Base-by-base conservation (phyloP, 805 yeast species). In the Ogataea glucozyma region DNA sequence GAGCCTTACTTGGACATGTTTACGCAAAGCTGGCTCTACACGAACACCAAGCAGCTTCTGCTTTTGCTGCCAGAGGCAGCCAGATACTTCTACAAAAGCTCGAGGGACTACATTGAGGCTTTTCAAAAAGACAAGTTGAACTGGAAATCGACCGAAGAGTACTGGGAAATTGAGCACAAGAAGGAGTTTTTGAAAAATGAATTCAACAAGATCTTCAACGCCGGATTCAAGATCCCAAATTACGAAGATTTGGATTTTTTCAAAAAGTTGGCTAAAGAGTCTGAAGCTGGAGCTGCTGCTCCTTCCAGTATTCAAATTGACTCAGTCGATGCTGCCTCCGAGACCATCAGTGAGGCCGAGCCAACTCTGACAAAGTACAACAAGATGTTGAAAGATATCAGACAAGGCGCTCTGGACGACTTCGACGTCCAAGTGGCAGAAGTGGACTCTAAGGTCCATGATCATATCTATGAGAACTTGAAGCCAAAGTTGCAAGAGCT, bases 341-440 rank as follows among this genome's bases (percentile, higher is more conserved):
- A 39, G 7, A 40, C 47, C 10, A 35, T 38, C 4, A 41, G 43
- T 11, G 49, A 32, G 22, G 36, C 52, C 4, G 42, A 46, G 27
- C 56, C 61, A 31, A 48, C 59, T 6, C 46, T 54, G 14, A 49
- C 54, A 31, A 64, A 61, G 40, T 65, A 60, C 44, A 50, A 56
- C 24, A 45, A 32, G 26, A 38, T 70, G 37, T 61, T 75, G 34
- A 59, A 61, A 19, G 63, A 57, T 13, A 70, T 73, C 23, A 63
- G 69, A 22, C 51, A 58, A 10, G 70, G 67, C 35, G 70, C 77
- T 3, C 49, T 64, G 30, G 55, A 53, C 11, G 67, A 70, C 38
- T 73, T 74, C 43, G 62, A 67, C 26, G 46, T 49, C 2, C 70
- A 74, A 20, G 61, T 73, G 9, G 47, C 53, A 4, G 51, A 52